These are phyloP conservation scores for Starmerella lactis-condensi DNA, from an alignment of 805 yeast species.

Conservation along the genomic window DNA sequence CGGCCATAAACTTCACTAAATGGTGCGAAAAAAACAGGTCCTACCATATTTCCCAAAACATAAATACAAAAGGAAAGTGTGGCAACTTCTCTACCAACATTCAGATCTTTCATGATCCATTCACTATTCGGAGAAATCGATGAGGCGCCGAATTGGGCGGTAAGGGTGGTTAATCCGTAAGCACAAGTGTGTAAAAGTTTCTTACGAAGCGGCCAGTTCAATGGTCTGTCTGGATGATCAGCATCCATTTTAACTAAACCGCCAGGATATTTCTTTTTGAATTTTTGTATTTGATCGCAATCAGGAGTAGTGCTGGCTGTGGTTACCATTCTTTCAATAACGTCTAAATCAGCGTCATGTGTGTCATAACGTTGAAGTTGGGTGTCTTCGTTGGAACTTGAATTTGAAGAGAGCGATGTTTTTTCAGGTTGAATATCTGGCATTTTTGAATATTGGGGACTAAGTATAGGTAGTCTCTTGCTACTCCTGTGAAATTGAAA, in stretches of 20 bases:
- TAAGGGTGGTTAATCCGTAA: conserved; percentile 28
- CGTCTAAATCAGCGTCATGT: conserved; percentile 8
- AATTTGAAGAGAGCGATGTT: too few species aligned
- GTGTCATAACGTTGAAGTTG: too few species aligned
- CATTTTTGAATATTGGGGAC: too few species aligned
- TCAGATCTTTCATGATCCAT: conserved; percentile 31
- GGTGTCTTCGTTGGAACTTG: too few species aligned
- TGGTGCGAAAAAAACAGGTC: conserved; percentile 82
- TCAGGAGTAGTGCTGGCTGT: conserved; percentile 7
- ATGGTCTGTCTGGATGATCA: conserved; percentile 23
- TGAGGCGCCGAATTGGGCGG: conserved; percentile 41
- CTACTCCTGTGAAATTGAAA: too few species aligned
- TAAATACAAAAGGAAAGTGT: conserved; percentile 60
- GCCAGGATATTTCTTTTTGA: conserved; percentile 5
- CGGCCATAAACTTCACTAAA: conserved; percentile 65
- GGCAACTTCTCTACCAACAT: conserved; percentile 47
- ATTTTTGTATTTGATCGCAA: background rate
- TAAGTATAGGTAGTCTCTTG: too few species aligned
- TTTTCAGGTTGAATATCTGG: too few species aligned
- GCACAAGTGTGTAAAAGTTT: conserved; percentile 27
- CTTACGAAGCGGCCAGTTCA: conserved; percentile 33
- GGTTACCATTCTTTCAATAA: conserved; percentile 6
- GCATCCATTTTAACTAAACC: conserved; percentile 6
- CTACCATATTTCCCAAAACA: conserved; percentile 80
- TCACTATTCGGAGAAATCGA: conserved; percentile 36